Conservation (phyloP, 352 stramenopile genomes). For the Phytophthora litchii region DNA sequence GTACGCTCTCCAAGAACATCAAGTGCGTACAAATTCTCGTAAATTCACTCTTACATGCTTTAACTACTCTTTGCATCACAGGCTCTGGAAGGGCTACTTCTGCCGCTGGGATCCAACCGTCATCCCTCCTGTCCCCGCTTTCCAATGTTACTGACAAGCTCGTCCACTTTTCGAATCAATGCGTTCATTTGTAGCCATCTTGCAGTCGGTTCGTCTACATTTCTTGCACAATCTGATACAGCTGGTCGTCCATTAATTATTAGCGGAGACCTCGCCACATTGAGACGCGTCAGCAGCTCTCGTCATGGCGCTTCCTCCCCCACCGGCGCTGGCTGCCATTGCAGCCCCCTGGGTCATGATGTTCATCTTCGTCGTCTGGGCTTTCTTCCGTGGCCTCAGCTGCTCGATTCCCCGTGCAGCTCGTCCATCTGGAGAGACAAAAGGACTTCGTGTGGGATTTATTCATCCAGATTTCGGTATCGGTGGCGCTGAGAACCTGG, state of each 20-base stretch:
- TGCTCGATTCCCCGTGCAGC: constrained; percentile 28
- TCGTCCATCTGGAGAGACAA: constrained; percentile 7
- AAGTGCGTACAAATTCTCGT: constrained; percentile 52
- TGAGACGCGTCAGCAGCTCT: constrained; percentile 16
- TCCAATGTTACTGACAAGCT: constrained; percentile 73
- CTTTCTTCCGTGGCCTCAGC: constrained; percentile 33
- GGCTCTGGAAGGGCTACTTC: constrained; percentile 88
- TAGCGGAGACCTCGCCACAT: background rate
- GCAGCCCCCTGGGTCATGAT: constrained; percentile 23
- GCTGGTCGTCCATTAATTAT: constrained; percentile 6
- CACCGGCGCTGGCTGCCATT: constrained; percentile 18
- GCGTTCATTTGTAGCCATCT: constrained; percentile 7
- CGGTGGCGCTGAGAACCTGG: constrained; percentile 94
- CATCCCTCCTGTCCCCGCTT: constrained; percentile 65
- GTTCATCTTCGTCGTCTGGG: constrained; percentile 29
- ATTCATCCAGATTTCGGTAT: constrained; percentile 99
- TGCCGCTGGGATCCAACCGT: constrained; percentile 84
- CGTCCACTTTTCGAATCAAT: background rate
- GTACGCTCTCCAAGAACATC: constrained; percentile 89
- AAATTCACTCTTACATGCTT: background rate
- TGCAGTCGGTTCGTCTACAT: constrained; percentile 7
- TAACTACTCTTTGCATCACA: constrained; percentile 32
- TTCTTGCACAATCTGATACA: constrained; percentile 22
- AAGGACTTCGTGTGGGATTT: constrained; percentile 89
- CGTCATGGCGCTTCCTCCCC: constrained; percentile 28